Evolutionary conservation across 108 stramenopile species (phyloP).

Genomic region (Nitzschia putrida): DNA sequence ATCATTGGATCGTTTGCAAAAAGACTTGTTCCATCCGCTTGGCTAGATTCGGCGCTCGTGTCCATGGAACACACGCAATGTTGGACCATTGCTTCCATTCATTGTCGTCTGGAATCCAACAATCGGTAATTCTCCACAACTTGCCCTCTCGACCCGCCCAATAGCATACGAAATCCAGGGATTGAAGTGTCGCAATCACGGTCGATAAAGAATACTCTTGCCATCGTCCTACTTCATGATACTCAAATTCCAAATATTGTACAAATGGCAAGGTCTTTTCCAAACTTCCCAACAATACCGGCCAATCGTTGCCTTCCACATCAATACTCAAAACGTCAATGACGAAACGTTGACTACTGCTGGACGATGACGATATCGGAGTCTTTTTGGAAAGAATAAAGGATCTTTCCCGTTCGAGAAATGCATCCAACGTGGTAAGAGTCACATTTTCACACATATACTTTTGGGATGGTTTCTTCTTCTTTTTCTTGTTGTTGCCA

Average conservation of each 20-base stretch:
- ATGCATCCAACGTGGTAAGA: not conserved
- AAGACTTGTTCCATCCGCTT: constrained; percentile 48
- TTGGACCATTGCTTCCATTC: constrained; percentile 62
- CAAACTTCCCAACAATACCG: not conserved
- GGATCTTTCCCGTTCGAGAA: not conserved
- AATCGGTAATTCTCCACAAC: constrained; percentile 55
- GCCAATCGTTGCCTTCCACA: constrained; percentile 8
- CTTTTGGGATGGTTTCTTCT: not conserved
- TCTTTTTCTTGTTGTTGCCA: constrained; percentile 19
- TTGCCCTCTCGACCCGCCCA: constrained; percentile 45
- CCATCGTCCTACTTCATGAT: constrained; percentile 7
- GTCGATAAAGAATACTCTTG: constrained; percentile 20
- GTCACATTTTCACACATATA: not conserved
- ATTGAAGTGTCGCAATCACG: constrained; percentile 18
- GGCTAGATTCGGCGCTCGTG: constrained; percentile 32
- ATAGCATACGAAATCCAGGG: constrained; percentile 36
- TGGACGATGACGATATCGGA: not conserved
- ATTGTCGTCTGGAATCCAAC: constrained; percentile 46
- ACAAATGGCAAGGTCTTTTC: constrained; percentile 1
- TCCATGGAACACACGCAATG: constrained; percentile 66
- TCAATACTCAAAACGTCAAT: constrained; percentile 6
- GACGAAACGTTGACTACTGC: not conserved
- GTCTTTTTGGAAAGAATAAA: not conserved
- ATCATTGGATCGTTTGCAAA: no score
- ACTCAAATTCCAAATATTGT: constrained; percentile 8